Base-by-base conservation (phyloP, 2,329 filamentous ascomycete species). In the Coniosporium tulheliwenetii region DNA sequence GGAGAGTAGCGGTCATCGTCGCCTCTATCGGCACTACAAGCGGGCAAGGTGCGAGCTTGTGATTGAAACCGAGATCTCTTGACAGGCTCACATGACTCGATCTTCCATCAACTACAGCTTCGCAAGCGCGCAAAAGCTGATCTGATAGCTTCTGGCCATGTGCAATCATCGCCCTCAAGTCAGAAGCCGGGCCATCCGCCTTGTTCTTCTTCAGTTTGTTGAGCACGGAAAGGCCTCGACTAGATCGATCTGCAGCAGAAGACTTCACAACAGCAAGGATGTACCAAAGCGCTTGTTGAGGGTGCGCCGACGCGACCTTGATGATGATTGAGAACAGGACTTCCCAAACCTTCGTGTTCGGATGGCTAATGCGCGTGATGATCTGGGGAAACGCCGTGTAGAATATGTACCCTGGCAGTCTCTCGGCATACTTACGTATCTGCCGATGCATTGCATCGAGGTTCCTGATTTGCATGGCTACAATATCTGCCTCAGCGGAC, bases 321-420 rank as follows among this genome's bases (percentile, higher is more conserved):
- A 81, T 65, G 41, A 98, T 86, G 48, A 96, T 89, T 30, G 72
- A 71, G 40, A 79, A 75, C 5, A 99, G 65, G 8, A 83, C 67
- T 43, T 79, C 75, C 60, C 85, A 93, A 1, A 94, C 85, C 1
- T 77, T 74, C 3, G 60, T 60, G 56, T 94, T 84, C 1, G 81
- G 77, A 61, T 98, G 91, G 37, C 83, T 84, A 51, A 99, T 95
- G 30, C 91, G 79, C n/a, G 89, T 91, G 42, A 98, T 83, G 45
- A 98, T 81, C 60, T 98, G 91, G 5, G 91, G 83, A 35, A 99
- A 68, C 5, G 89, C 77, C 1, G 80, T 82, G 55, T 86, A 89
- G 58, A 85, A 86, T 30, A 85, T 74, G 51, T 81, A 87, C 1
- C 81, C 73, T 2, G 83, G 82, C 44, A 87, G 67, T 5, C 77